A percentile compares a stretch with the other conserved stretches of the same genome.
These are phyloP conservation scores for Brassica cretica DNA, from an alignment of 345 rosid species.

Conservation along the genomic window DNA sequence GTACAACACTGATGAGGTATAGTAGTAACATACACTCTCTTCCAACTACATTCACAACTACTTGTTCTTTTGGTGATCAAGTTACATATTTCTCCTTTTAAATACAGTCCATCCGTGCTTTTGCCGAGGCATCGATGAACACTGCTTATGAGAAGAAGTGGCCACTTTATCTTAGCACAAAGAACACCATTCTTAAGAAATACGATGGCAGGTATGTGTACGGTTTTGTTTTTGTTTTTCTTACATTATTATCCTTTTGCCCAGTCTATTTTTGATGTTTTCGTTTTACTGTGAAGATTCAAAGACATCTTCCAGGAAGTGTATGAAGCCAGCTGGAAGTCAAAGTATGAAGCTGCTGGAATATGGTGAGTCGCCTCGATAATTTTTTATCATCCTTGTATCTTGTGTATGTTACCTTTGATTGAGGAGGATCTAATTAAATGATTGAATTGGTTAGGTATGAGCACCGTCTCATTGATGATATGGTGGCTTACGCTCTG, in stretches of 20 bases:
- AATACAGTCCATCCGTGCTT: slow-evolving; percentile 72
- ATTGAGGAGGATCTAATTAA: not conserved
- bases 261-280: not conserved
- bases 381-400: not conserved
- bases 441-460: slow-evolving; percentile 60
- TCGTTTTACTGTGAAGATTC: slow-evolving; percentile 57
- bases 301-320: slow-evolving; percentile 99
- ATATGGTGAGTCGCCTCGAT: slow-evolving; percentile 59
- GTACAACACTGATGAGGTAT: slow-evolving; percentile 99
- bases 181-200: slow-evolving; percentile 97
- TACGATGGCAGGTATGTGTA: slow-evolving; percentile 89
- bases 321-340: slow-evolving; percentile 88
- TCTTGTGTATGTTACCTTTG: not conserved
- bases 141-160: slow-evolving; percentile 90
- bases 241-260: not conserved
- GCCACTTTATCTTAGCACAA: slow-evolving; percentile 99
- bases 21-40: slow-evolving; percentile 16
- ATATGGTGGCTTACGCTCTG: slow-evolving; percentile 97
- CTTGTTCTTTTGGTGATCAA: slow-evolving; percentile 6
- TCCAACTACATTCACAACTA: not conserved
- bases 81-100: slow-evolving; percentile 3
- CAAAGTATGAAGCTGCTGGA: slow-evolving; percentile 91
- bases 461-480: slow-evolving; percentile 99
- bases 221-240: not conserved
- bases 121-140: slow-evolving; percentile 95